phyloP scores from a whole-genome alignment of 257 asterid species.

The Voacanga thouarsii region DNA sequence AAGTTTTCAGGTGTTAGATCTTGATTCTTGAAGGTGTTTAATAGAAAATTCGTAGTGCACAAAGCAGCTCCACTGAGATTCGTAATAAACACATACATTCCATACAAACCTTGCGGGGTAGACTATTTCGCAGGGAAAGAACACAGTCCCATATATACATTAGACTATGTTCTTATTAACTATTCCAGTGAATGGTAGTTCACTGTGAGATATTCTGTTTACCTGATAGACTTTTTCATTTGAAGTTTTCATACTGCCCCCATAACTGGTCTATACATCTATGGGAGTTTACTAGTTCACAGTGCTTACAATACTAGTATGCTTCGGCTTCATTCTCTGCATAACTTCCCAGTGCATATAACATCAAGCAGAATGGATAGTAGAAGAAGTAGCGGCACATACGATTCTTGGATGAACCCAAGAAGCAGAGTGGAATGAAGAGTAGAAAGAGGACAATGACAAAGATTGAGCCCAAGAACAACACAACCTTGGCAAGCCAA shows the following conservation, averaged over 20 bases:
- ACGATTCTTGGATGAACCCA: constrained; percentile 13
- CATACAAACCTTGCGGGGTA: neutral
- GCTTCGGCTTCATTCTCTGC: constrained; percentile 17
- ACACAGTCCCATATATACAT: neutral
- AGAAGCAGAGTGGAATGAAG: constrained; percentile 20
- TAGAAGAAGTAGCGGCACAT: constrained; percentile 31
- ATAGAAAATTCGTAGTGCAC: neutral
- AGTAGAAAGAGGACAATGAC: constrained; percentile 8
- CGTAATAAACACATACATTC: neutral
- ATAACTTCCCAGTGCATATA: constrained; percentile 36
- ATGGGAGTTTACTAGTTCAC: neutral
- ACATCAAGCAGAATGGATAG: constrained; percentile 37
- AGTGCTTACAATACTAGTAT: neutral
- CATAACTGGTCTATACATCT: constrained; percentile 3
- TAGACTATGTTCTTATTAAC: neutral
- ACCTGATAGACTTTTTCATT: neutral
- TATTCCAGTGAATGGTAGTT: neutral
- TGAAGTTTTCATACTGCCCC: neutral
- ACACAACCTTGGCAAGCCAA: constrained; percentile 43
- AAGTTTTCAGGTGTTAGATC: too few relatives aligned
- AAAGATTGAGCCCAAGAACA: constrained; percentile 35
- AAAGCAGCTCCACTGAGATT: neutral
- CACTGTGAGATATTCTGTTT: neutral
- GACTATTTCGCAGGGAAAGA: neutral
- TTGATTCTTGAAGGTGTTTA: neutral